Evolutionary conservation across 2,329 filamentous ascomycete genomes (phyloP), one percentile per base, ranked within the genome.

Genomic region (Teratosphaeria viscida): DNA sequence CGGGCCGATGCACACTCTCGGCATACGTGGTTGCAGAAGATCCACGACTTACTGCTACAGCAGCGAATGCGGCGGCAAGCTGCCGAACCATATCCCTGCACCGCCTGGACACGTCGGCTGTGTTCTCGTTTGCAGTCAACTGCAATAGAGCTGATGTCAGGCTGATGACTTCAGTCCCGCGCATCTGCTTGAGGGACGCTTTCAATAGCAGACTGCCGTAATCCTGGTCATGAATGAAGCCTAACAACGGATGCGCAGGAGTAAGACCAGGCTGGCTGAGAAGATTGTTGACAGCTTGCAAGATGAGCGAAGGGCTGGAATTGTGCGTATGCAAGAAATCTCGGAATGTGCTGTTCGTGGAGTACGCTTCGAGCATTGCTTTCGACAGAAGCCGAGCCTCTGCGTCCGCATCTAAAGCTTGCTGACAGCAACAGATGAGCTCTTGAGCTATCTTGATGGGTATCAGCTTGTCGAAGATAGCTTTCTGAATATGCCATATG

Each of bases 401-500:
- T 57, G 37, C 16, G 43, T 23, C 3, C n/a, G 43, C 43, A 5
- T 19, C 16, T n/a, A 39, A 12, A 39, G 61, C 60, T 14, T 34
- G 34, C 23, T 57, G 19, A 2, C 64, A 66, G 2, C 32, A 23
- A 0, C 53, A n/a, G 2, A 64, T 52, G 4, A 67, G 56, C 14
- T 27, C 56, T n/a, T 56, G 52, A 16, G 61, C 55, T n/a, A 53
- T 58, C 1, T 27, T 14, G 0, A 59, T 57, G 27, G 63, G 59
- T 6, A 77, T 62, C 14, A 75, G 59, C 0, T 64, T 63, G 19
- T 75, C 71, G 8, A 62, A 60, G 54, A 78, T 66, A 7, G 75
- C 75, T 57, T 70, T 66, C 52, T 69, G 69, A 5, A 78, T 29
- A 11, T 75, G 59, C 10, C 70, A 66, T 1, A 77, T 68, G 1